Base-by-base conservation (phyloP, 306 rosid genomes). In the Lathyrus oleraceus region DNA sequence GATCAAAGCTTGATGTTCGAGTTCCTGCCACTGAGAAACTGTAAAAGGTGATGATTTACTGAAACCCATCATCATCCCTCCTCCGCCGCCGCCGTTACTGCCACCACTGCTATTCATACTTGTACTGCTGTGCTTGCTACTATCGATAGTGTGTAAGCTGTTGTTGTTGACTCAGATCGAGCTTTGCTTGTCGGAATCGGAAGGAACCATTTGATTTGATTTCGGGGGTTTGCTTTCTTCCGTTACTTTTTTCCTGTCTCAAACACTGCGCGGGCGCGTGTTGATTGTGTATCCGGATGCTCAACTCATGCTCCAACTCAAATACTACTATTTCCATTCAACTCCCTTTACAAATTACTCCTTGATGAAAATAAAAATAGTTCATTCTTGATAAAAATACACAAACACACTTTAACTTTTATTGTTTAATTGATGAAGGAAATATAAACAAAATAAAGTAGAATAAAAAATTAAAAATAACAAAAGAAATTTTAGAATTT, bases 1-100 rank as follows among this genome's bases (percentile, higher is more conserved):
- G 78, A 90, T 87, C 81, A 87, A 73, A 75, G 91, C 91, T 72
- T 90, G 94, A 61, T 87, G 93, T 49, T 90, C 93, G 67, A 90
- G 87, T 80, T 90, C 94, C 81, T 87, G 91, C 91, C 91, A 90
- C 86, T 85, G 91, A 27, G 89, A 80, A 71, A 82, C 78, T 32
- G 94, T 90, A 80, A 90, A 90, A 70, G 84, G 88, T 10, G 89
- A 84, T 10, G 42, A 2, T 36, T 58, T 74, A 42, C 66, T 63
- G 16, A 79, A 70, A 67, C 87, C 81, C 71, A 69, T 67, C 81
- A 64, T 38, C 80, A 65, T 73, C 21, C 70, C 71, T 56, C 71
- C 48, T 15, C 53, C 53, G 3, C 25, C 56, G 25, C 20, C 20
- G 53, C 77, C 57, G 25, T 70, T 40, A 19, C 53, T 60, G 72